Evolutionary conservation across 1,284 basidiomycete species (phyloP), one percentile per base, ranked within the genome.

Genomic region (Pholiota adiposa): DNA sequence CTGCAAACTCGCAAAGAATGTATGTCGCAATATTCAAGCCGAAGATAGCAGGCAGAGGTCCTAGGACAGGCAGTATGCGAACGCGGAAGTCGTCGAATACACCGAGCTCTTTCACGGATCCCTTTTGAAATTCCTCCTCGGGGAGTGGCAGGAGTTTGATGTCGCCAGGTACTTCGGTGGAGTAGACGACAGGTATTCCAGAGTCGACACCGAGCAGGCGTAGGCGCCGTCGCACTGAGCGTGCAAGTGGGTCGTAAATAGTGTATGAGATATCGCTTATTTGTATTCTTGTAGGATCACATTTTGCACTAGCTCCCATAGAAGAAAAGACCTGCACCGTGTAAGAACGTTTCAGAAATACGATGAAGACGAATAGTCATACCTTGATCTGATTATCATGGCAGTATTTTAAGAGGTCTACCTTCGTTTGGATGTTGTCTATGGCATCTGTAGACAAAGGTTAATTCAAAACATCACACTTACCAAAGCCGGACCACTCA

Each of bases 231-330:
- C 97, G 86, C 6, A 99, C 96, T 12, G 92, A 85, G 54, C 97
- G 89, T 14, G 96, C 96, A 5, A 99, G 85, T 1, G 97, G 96
- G 72, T 99, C 97, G 72, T 99, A 97, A 51, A 93, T 86, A 0
- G 97, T 99, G 62, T 83, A 83, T 1, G 95, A 95, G 65, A 99
- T 95, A 74, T 98, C 97, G 59, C 90, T 90, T 61, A 99, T 97
- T 75, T 98, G 97, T 25, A 99, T 86, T 31, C 96, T 85, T 4
- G 96, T 97, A 0, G 97, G 96, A 73, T 99, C 97, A 62, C 84
- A 85, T 77, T 99, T 99, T 6, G 96, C 93, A n/a, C 96, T 92
- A 0, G 97, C 94, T 43, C 97, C 97, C 94, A 99, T 97, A 18
- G 94, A 95, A 1, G 96, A 93, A 75, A 99, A 97, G 18, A 97